Conservation (phyloP, 805 yeast species). For the Ogataea nakhonphanomensis region DNA sequence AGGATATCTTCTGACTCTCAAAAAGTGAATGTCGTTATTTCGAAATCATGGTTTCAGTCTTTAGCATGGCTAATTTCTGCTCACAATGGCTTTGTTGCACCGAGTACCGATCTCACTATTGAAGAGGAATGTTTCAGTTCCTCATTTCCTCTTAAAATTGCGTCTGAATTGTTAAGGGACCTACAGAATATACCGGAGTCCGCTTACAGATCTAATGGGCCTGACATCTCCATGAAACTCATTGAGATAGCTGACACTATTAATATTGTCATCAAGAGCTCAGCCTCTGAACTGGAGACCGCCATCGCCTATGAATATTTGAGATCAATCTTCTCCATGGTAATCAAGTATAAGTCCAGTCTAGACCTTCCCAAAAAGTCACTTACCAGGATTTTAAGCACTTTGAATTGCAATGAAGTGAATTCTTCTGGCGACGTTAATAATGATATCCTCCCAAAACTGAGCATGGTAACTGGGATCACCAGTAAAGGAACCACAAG, state of each 20-base stretch:
- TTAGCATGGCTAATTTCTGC: background rate
- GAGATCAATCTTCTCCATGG: background rate
- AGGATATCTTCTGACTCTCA: background rate
- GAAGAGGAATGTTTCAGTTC: background rate
- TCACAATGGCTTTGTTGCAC: background rate
- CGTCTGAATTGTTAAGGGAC: background rate
- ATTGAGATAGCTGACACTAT: background rate
- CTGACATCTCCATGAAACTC: background rate
- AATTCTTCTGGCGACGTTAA: background rate
- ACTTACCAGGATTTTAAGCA: background rate
- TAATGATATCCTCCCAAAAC: background rate
- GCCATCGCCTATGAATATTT: background rate
- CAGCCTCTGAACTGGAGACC: too few relatives aligned
- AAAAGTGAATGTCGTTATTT: background rate
- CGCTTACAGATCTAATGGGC: background rate
- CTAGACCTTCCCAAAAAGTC: background rate
- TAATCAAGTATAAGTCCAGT: background rate
- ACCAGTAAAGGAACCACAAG: too few relatives aligned
- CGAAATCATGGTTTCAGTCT: background rate
- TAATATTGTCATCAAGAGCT: background rate
- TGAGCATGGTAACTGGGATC: background rate
- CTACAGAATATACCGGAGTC: background rate
- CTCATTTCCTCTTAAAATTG: background rate
- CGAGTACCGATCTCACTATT: background rate
- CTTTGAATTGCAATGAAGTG: background rate